phyloP scores from a whole-genome alignment of 441 rosid genomes.

The Melastoma candidum region DNA sequence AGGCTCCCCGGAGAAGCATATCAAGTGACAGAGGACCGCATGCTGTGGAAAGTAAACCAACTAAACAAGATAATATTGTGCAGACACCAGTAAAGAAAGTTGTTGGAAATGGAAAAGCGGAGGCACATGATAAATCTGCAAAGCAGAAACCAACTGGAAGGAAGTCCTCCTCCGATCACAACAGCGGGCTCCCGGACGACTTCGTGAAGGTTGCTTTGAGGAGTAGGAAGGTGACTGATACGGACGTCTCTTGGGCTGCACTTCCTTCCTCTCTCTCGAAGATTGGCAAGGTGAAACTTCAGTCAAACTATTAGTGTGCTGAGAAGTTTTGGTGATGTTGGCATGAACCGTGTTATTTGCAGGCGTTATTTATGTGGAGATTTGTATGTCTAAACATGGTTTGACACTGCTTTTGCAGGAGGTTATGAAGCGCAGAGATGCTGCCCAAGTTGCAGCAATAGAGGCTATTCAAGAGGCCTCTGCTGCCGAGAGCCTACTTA shows the following conservation, averaged over 20 bases:
- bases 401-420: constrained; percentile 32
- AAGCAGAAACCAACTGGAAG: constrained; percentile 37
- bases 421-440: constrained; percentile 80
- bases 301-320: too few species aligned
- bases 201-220: constrained; percentile 63
- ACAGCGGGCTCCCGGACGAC: constrained; percentile 52
- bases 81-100: constrained; percentile 40
- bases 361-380: background rate
- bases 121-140: constrained; percentile 43
- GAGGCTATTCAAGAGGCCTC: constrained; percentile 96
- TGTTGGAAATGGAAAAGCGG: constrained; percentile 30
- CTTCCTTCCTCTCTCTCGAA: constrained; percentile 78
- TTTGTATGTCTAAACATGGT: background rate
- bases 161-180: constrained; percentile 34
- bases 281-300: constrained; percentile 65
- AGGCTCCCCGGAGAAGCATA: constrained; percentile 73
- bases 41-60: constrained; percentile 51
- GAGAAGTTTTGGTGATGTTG: too few species aligned
- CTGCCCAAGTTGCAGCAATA: constrained; percentile 82
- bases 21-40: constrained; percentile 50
- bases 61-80: constrained; percentile 44
- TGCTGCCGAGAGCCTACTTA: constrained; percentile 83
- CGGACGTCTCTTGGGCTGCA: constrained; percentile 59
- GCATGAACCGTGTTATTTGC: too few species aligned
- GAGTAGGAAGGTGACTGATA: constrained; percentile 53